Base-by-base conservation (phyloP, 2,329 filamentous ascomycete genomes). In the Diaporthe humulicola region DNA sequence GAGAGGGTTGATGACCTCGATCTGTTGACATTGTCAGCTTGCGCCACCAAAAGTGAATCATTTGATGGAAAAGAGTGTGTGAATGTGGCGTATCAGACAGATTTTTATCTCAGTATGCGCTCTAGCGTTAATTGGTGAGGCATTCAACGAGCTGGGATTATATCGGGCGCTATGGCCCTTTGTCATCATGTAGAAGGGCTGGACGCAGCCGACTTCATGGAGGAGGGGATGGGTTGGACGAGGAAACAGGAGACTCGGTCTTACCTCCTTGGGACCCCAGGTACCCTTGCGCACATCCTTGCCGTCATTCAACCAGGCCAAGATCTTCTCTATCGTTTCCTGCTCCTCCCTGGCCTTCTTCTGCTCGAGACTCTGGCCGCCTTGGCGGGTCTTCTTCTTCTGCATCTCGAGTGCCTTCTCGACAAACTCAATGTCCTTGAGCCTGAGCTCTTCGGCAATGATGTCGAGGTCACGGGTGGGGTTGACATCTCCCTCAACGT, bases 61-160 rank as follows among this genome's bases (percentile, higher is more conserved):
- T 33, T 19, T 42, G 17, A 30, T 14, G 17, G 66, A 77, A 74
- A 48, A 73, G 56, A 73, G 57, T 71, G 80, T 56, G 45, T 19
- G 58, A 52, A 48, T 71, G 71, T 72, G 45, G 38, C 22, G 76
- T 76, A 86, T 95, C 94, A 95, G 94, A 92, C 84, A 87, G 89
- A 90, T 91, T 87, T 89, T 94, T 89, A 93, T 98, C 95, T 97
- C 96, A 98, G 86, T 83, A 92, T 91, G 89, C 89, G 89, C 93
- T 95, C 93, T 89, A 90, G 90, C 92, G 94, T 91, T 86, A 87
- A 87, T 85, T 87, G 84, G 87, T 90, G 92, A 94, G 93, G 91
- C 90, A 91, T 93, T 98, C 96, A 93, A 98, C 94, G 97, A 99
- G 97, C 97, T 99, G 97, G 97, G 97, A 95, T 98, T 96, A 94